Evolutionary conservation across 805 yeast species (phyloP).

Genomic region (Barnettozyma sp.): DNA sequence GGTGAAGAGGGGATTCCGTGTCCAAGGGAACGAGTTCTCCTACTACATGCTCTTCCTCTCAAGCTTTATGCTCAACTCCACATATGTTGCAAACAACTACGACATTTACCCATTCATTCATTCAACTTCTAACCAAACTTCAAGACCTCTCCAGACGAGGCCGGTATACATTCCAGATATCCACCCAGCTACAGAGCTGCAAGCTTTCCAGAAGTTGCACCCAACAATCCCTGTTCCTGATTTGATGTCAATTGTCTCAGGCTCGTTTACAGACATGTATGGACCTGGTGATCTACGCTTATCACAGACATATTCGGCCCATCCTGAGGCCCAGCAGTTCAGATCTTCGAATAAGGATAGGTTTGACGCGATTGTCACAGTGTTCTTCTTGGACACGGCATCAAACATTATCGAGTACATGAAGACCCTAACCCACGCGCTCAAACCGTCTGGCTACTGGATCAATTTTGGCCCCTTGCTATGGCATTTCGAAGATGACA

Average conservation of each 20-base stretch:
- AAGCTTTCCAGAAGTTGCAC: constrained; percentile 25
- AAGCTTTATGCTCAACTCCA: constrained; percentile 44
- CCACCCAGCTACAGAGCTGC: constrained; percentile 35
- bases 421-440: constrained; percentile 38
- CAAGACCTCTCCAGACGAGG: constrained; percentile 41
- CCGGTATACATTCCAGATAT: constrained; percentile 49
- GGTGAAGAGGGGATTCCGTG: constrained; percentile 46
- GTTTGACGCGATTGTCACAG: constrained; percentile 45
- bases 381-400: constrained; percentile 62
- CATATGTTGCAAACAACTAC: constrained; percentile 33
- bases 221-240: constrained; percentile 40
- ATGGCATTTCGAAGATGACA: constrained; percentile 64
- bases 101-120: constrained; percentile 51
- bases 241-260: constrained; percentile 65
- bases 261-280: constrained; percentile 62
- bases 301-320: constrained; percentile 21
- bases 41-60: constrained; percentile 58
- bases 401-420: constrained; percentile 52
- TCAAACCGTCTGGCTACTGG: constrained; percentile 47
- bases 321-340: constrained; percentile 35
- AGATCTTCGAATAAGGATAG: constrained; percentile 31
- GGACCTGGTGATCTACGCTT: constrained; percentile 35
- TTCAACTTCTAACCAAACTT: constrained; percentile 38
- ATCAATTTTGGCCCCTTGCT: constrained; percentile 61
- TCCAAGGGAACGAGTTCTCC: constrained; percentile 64